Evolutionary conservation across 2,329 filamentous ascomycete genomes (phyloP).

Genomic region (Colletotrichum phormii): DNA sequence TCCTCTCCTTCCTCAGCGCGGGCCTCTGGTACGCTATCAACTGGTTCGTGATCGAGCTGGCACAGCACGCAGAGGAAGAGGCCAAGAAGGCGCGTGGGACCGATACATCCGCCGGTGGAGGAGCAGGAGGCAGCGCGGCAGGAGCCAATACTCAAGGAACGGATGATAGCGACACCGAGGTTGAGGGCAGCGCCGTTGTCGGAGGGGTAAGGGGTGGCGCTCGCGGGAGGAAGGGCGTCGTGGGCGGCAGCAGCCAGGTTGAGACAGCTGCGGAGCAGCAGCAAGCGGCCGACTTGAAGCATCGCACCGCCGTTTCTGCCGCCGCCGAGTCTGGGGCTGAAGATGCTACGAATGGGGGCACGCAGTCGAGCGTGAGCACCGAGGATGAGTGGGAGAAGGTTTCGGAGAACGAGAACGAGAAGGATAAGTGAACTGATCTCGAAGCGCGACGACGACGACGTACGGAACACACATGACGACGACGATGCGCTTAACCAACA

Average conservation of each 20-base stretch:
- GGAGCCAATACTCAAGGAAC: slow-evolving; percentile 43
- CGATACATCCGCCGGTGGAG: slow-evolving; percentile 43
- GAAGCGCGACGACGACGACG: not conserved
- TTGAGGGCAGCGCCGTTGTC: slow-evolving; percentile 46
- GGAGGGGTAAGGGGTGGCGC: not conserved
- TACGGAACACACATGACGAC: not conserved
- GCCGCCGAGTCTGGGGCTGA: slow-evolving; percentile 43
- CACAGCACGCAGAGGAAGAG: slow-evolving; percentile 54
- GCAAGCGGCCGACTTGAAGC: slow-evolving; percentile 59
- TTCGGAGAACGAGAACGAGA: slow-evolving; percentile 75
- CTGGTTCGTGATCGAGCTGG: slow-evolving; percentile 86
- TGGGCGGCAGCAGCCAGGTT: slow-evolving; percentile 54
- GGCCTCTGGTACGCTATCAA: slow-evolving; percentile 95
- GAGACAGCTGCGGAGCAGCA: slow-evolving; percentile 52
- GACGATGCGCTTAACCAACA: not conserved
- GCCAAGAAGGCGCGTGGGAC: slow-evolving; percentile 51
- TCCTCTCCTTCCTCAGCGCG: slow-evolving; percentile 82
- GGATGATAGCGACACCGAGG: slow-evolving; percentile 64
- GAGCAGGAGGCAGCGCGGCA: slow-evolving; percentile 29
- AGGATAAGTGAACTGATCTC: slow-evolving; percentile 58
- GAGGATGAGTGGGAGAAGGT: slow-evolving; percentile 99
- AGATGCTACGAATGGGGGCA: slow-evolving; percentile 50
- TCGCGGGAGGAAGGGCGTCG: slow-evolving; percentile 20
- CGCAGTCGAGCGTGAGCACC: slow-evolving; percentile 75
- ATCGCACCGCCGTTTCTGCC: slow-evolving; percentile 48